phyloP scores from a whole-genome alignment of 352 stramenopile genomes.

The Hyaloperonospora brassicae region DNA sequence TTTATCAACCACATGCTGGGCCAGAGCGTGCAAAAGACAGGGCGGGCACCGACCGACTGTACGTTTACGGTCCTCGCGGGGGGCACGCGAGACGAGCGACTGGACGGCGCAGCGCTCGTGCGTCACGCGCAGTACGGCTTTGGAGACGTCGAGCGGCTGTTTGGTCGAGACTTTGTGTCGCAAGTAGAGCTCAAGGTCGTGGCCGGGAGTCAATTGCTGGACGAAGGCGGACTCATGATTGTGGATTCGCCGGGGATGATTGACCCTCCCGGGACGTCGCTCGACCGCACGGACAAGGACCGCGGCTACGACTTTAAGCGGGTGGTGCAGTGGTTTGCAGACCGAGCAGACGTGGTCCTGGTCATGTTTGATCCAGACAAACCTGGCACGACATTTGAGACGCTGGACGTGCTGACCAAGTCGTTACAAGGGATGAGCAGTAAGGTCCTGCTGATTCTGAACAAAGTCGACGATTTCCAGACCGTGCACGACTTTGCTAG shows the following conservation, averaged over 20 bases:
- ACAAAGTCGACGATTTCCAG: slow-evolving; percentile 86
- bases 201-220: slow-evolving; percentile 49
- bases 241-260: slow-evolving; percentile 86
- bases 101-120: slow-evolving; percentile 67
- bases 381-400: slow-evolving; percentile 83
- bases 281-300: slow-evolving; percentile 61
- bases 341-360: slow-evolving; percentile 78
- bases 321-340: slow-evolving; percentile 81
- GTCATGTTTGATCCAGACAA: slow-evolving; percentile 89
- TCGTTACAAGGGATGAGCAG: slow-evolving; percentile 67
- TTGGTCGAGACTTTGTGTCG: slow-evolving; percentile 75
- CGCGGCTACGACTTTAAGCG: slow-evolving; percentile 84
- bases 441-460: slow-evolving; percentile 80
- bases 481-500: slow-evolving; percentile 82
- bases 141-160: slow-evolving; percentile 68
- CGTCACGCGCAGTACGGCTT: slow-evolving; percentile 74
- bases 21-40: slow-evolving; percentile 78
- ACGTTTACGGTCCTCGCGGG: slow-evolving; percentile 79
- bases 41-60: slow-evolving; percentile 69
- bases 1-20: slow-evolving; percentile 87
- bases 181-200: slow-evolving; percentile 84
- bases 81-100: slow-evolving; percentile 54
- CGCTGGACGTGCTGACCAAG: slow-evolving; percentile 77
- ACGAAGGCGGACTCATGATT: slow-evolving; percentile 76
- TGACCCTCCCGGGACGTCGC: slow-evolving; percentile 57